These are phyloP conservation scores for Xerocomellus intermedius DNA, from an alignment of 768 basidiomycete species.

Conservation along the genomic window DNA sequence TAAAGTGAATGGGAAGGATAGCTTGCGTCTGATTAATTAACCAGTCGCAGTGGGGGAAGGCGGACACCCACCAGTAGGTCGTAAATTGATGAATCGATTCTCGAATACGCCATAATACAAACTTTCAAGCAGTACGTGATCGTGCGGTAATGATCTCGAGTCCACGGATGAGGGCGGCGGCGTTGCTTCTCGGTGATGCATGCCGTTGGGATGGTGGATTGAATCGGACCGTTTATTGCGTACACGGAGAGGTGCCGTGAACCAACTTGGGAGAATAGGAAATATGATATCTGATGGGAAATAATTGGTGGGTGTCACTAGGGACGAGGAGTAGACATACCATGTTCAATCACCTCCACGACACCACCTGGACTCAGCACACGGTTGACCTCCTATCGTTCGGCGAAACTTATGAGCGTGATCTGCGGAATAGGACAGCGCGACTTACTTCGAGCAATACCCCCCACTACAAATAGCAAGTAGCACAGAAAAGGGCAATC, in stretches of 20 bases:
- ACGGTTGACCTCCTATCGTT: slow-evolving; percentile 65
- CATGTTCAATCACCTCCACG: slow-evolving; percentile 73
- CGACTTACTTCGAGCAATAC: slow-evolving; percentile 57
- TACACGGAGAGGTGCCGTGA: slow-evolving; percentile 64
- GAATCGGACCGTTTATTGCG: slow-evolving; percentile 48
- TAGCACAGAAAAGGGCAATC: not conserved
- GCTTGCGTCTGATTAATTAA: slow-evolving; percentile 39
- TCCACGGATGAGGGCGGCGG: slow-evolving; percentile 34
- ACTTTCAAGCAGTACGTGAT: slow-evolving; percentile 68
- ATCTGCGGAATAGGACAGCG: not conserved
- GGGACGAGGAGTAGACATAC: slow-evolving; percentile 34
- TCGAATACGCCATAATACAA: slow-evolving; percentile 66
- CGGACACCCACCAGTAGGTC: slow-evolving; percentile 56
- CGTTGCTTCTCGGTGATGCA: slow-evolving; percentile 33
- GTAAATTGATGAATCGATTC: slow-evolving; percentile 68
- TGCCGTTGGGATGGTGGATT: slow-evolving; percentile 50
- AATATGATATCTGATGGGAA: slow-evolving; percentile 61
- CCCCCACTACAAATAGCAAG: slow-evolving; percentile 51
- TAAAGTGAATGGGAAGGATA: slow-evolving; percentile 66
- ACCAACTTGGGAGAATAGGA: slow-evolving; percentile 75
- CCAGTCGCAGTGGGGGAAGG: not conserved
- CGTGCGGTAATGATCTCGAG: slow-evolving; percentile 46
- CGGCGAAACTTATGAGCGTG: slow-evolving; percentile 5
- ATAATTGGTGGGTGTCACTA: not conserved
- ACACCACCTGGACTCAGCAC: slow-evolving; percentile 68